Conservation (phyloP, 192 early-diverging fungal species). For the Linderina pennispora region DNA sequence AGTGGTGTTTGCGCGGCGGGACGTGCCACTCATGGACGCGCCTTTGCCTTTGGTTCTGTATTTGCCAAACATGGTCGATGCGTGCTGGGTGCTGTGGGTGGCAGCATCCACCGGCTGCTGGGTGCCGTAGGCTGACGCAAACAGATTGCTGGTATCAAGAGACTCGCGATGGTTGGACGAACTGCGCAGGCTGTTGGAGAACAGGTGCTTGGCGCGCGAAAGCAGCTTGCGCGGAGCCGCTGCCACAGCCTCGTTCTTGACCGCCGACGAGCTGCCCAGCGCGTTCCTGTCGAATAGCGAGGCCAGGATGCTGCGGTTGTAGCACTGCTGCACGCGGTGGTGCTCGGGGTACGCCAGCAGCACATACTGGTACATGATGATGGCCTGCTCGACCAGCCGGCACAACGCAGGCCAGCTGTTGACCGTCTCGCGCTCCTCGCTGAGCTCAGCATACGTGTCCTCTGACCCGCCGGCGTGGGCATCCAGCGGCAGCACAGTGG, state of each 20-base stretch:
- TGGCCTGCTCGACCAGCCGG: conserved; percentile 39
- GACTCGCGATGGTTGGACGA: conserved; percentile 27
- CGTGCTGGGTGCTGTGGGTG: too few relatives aligned
- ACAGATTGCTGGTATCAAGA: conserved; percentile 14
- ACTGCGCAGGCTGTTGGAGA: too few relatives aligned
- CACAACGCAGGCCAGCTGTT: conserved; percentile 43
- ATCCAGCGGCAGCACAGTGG: conserved; percentile 33
- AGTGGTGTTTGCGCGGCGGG: too few relatives aligned
- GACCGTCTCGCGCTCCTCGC: conserved; percentile 38
- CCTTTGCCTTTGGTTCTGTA: too few relatives aligned
- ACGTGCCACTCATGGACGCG: too few relatives aligned
- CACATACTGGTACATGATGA: conserved; percentile 42
- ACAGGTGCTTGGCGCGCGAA: conserved; percentile 42
- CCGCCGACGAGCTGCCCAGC: conserved; percentile 34
- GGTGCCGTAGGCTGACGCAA: conserved; percentile 38
- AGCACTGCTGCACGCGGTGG: conserved; percentile 45
- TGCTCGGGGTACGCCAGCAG: conserved; percentile 43
- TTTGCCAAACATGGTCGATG: too few relatives aligned
- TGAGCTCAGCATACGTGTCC: conserved; percentile 41
- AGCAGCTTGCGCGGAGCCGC: conserved; percentile 42
- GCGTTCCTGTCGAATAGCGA: conserved; percentile 46
- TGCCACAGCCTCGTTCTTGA: conserved; percentile 31
- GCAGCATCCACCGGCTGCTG: too few relatives aligned
- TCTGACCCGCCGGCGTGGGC: conserved; percentile 2
- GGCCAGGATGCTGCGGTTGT: conserved; percentile 47